These are phyloP conservation scores for Candida suzukii DNA, from an alignment of 805 yeast species.

Conservation along the genomic window DNA sequence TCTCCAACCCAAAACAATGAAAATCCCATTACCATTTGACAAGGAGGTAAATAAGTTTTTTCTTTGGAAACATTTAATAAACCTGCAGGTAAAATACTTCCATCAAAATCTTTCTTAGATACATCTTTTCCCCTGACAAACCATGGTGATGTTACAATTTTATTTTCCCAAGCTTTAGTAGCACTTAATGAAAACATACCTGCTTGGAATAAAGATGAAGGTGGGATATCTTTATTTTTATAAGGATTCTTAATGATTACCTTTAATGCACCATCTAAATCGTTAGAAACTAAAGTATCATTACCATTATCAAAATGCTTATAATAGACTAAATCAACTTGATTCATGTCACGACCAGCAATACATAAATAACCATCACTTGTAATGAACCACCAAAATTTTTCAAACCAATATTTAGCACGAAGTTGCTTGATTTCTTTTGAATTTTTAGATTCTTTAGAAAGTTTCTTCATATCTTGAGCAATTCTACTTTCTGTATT, in stretches of 20 bases:
- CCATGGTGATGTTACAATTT: slow-evolving; percentile 79
- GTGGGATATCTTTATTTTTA: slow-evolving; percentile 67
- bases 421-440: slow-evolving; percentile 50
- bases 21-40: slow-evolving; percentile 86
- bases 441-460: slow-evolving; percentile 46
- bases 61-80: slow-evolving; percentile 46
- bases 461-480: slow-evolving; percentile 61
- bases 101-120: slow-evolving; percentile 59
- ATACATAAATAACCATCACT: slow-evolving; percentile 82
- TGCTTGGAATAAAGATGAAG: slow-evolving; percentile 83
- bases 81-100: slow-evolving; percentile 54
- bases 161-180: slow-evolving; percentile 86
- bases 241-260: slow-evolving; percentile 79
- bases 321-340: slow-evolving; percentile 73
- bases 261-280: slow-evolving; percentile 63
- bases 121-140: slow-evolving; percentile 65
- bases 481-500: slow-evolving; percentile 75
- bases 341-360: slow-evolving; percentile 78
- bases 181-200: slow-evolving; percentile 78
- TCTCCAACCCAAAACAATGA: slow-evolving; percentile 73
- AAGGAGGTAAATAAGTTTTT: slow-evolving; percentile 60
- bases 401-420: slow-evolving; percentile 85
- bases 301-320: slow-evolving; percentile 62
- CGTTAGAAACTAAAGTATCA: slow-evolving; percentile 70
- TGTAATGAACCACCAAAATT: slow-evolving; percentile 90